Evolutionary conservation across 768 basidiomycete genomes (phyloP), one percentile per base, ranked within the genome.

Genomic region (Pseudohyphozyma bogoriensis): DNA sequence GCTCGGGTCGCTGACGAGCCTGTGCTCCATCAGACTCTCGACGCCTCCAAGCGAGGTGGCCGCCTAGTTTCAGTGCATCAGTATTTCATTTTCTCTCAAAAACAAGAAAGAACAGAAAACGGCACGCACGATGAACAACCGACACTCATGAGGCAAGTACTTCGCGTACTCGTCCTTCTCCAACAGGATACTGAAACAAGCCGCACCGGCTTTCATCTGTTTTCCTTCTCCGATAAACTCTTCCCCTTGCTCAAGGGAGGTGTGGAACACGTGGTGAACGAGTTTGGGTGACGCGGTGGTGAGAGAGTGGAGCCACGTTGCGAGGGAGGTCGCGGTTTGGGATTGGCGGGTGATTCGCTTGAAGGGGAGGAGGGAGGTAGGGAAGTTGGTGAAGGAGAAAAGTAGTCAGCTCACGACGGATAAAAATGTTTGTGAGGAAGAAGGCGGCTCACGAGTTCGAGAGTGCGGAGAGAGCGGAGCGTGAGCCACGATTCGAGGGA

Each of bases 291-390:
- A 4, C 77, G 62, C 66, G n/a, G 49, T 35, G 15, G 65, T 56
- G 13, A 62, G 63, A 16, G 60, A 58, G 18, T 60, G 55, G 24
- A 92, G 77, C 89, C 90, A 93, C 46, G 79, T 76, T 0, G 82
- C 89, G 46, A 93, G 77, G 15, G 75, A 76, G 1, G 82, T 85
- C 0, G 85, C 88, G 7, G 82, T 86, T 51, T 80, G 76, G 15
- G 86, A 85, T 72, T 92, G 89, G 29, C 82, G 80, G n/a, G 81
- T 78, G 16, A 92, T 74, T 56, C 89, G n/a, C n/a, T n/a, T n/a
- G 82, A 22, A 93, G 76, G 70, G 88, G 85, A 65, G n/a, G n/a
- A n/a, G 92, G 77, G 66, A 90, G 78, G n/a, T n/a, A n/a, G n/a
- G n/a, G n/a, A n/a, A n/a, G n/a, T n/a, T n/a, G n/a, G n/a, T n/a